A percentile compares a stretch with the other conserved stretches of the same genome.
These are phyloP conservation scores for Stipa capillata DNA, from an alignment of 176 grass and related monocot species.

Conservation along the genomic window DNA sequence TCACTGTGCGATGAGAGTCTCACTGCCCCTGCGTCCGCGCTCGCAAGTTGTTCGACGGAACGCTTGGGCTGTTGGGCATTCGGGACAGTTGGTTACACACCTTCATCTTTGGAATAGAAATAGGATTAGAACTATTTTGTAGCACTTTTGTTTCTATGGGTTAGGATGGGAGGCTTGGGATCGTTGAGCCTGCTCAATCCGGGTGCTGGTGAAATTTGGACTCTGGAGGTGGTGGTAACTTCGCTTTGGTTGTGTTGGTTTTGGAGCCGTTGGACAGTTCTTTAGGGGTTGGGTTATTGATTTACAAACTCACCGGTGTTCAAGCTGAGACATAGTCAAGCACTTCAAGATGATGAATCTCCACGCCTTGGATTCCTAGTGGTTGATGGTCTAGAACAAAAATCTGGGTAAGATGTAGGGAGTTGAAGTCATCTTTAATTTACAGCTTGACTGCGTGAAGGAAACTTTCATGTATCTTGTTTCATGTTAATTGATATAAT, in stretches of 20 bases:
- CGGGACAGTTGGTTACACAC: no score
- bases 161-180: background rate
- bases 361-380: background rate
- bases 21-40: background rate
- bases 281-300: background rate
- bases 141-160: background rate
- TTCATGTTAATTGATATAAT: background rate
- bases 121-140: background rate
- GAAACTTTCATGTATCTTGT: background rate
- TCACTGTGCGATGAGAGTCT: background rate
- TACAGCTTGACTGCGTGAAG: background rate
- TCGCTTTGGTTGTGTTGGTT: background rate
- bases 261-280: background rate
- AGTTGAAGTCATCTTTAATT: background rate
- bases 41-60: constrained; percentile 24
- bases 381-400: background rate
- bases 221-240: background rate
- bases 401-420: background rate
- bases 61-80: background rate
- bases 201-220: background rate
- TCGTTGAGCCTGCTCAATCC: no score
- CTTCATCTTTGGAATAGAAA: background rate
- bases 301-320: background rate
- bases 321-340: background rate
- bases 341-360: background rate